Percentiles rank a stretch among this genome's conserved stretches.
Conservation (phyloP, 306 rosid species). For the Pachyrhizus erosus region DNA sequence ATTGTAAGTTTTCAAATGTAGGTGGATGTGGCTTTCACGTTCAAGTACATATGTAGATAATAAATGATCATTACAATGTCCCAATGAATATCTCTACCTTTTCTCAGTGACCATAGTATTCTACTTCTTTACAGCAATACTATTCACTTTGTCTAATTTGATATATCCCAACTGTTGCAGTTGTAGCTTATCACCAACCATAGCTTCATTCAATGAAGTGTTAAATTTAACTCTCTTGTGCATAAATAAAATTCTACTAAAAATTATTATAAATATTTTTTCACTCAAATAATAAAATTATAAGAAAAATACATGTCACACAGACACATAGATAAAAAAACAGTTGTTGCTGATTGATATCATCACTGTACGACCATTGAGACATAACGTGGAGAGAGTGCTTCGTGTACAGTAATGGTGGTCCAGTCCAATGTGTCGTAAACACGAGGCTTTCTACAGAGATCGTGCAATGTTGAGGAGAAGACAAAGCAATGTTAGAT, state of each 20-base stretch:
- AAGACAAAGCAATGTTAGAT: not conserved
- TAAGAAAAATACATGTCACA: not conserved
- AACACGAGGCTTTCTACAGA: not conserved
- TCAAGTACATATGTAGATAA: slow-evolving; percentile 27
- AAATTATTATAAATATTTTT: not conserved
- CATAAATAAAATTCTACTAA: not conserved
- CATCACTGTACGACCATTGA: not conserved
- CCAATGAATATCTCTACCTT: not conserved
- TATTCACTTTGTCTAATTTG: not conserved
- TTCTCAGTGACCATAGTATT: not conserved
- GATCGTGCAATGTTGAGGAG: not conserved
- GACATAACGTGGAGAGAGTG: not conserved
- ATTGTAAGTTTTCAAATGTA: slow-evolving; percentile 12
- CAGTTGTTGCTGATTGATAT: slow-evolving; percentile 4
- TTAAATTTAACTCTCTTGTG: not conserved
- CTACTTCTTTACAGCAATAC: not conserved
- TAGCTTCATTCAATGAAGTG: not conserved
- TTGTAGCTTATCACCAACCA: not conserved
- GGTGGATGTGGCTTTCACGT: slow-evolving; percentile 39
- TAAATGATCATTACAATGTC: slow-evolving; percentile 8
- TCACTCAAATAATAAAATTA: not conserved
- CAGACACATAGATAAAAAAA: not conserved
- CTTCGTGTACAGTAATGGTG: not conserved
- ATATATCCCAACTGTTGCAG: not conserved
- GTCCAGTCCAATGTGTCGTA: slow-evolving; percentile 32